A percentile compares a stretch with the other conserved stretches of the same genome.
Evolutionary conservation across 139 green algal species (phyloP).

Genomic region (Astrephomene gubernaculifera): DNA sequence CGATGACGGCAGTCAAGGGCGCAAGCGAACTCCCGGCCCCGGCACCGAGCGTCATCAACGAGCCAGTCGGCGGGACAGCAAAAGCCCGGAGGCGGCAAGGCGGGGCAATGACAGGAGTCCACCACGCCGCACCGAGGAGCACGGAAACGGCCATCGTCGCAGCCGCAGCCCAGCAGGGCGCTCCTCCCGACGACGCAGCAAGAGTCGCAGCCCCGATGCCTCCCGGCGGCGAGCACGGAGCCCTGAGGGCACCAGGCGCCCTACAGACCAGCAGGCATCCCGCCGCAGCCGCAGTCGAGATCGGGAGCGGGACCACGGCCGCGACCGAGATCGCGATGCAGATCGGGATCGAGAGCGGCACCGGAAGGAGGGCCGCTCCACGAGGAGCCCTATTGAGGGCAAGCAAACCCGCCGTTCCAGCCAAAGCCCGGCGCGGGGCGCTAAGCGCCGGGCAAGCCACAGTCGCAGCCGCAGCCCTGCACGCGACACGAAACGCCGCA

Average conservation of each 20-base stretch:
- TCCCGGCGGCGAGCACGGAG: neutral
- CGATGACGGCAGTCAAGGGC: neutral
- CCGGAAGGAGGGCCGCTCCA: neutral
- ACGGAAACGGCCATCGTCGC: neutral
- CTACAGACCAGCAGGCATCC: neutral
- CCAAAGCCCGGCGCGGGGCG: neutral
- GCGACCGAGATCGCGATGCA: too few species aligned
- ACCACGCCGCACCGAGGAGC: neutral
- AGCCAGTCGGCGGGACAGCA: neutral
- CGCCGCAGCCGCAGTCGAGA: neutral
- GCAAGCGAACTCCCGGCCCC: neutral
- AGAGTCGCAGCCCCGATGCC: constrained; percentile 15
- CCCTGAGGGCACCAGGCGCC: neutral
- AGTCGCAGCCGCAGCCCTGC: neutral
- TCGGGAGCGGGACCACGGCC: neutral
- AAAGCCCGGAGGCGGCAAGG: neutral
- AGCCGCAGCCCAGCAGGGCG: constrained; percentile 17
- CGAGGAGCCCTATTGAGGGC: neutral
- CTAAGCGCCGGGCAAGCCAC: neutral
- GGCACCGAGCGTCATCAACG: neutral
- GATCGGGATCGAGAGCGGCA: neutral
- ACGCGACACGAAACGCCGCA: neutral
- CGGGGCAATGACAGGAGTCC: neutral
- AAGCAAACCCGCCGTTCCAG: neutral
- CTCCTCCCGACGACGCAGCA: neutral